Evolutionary conservation across 1,284 basidiomycete genomes (phyloP).

Genomic region (Rhodotorula mucilaginosa): DNA sequence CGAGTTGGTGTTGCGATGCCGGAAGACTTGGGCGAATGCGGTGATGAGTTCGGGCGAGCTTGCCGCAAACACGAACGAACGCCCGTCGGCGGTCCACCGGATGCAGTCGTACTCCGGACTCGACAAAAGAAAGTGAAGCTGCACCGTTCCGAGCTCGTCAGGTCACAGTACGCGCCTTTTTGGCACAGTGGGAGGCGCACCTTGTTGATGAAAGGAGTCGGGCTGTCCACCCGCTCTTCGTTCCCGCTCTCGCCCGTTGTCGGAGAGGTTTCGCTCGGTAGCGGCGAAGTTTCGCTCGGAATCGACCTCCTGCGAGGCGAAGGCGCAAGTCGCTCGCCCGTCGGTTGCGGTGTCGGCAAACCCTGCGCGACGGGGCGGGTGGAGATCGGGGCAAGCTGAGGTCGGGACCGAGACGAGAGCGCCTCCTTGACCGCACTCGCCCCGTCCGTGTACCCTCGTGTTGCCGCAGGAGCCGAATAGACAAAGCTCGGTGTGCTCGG

Average conservation of each 20-base stretch:
- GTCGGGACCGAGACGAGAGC: too few species aligned
- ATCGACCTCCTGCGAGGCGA: not conserved
- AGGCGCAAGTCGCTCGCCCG: not conserved
- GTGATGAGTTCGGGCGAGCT: constrained; percentile 5
- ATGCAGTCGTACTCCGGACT: constrained; percentile 14
- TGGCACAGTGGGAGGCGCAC: not conserved
- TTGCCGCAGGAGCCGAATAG: too few species aligned
- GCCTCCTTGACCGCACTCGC: too few species aligned
- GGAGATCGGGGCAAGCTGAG: too few species aligned
- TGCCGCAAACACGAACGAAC: constrained; percentile 30
- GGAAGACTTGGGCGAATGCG: constrained; percentile 21
- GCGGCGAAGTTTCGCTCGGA: not conserved
- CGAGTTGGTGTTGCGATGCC: constrained; percentile 30
- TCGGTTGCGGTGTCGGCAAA: too few species aligned
- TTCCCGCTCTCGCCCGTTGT: not conserved
- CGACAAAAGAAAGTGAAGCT: constrained; percentile 26
- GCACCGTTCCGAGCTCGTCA: not conserved
- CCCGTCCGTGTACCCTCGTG: too few species aligned
- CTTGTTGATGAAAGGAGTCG: constrained; percentile 18
- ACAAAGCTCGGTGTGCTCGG: too few species aligned
- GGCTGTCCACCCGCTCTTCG: not conserved
- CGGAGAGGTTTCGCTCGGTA: not conserved
- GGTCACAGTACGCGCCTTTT: not conserved
- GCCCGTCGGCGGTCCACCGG: constrained; percentile 31
- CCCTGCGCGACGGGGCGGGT: too few species aligned